Base-by-base conservation (phyloP, 495 filamentous ascomycete species). In the Xylaria acuta region DNA sequence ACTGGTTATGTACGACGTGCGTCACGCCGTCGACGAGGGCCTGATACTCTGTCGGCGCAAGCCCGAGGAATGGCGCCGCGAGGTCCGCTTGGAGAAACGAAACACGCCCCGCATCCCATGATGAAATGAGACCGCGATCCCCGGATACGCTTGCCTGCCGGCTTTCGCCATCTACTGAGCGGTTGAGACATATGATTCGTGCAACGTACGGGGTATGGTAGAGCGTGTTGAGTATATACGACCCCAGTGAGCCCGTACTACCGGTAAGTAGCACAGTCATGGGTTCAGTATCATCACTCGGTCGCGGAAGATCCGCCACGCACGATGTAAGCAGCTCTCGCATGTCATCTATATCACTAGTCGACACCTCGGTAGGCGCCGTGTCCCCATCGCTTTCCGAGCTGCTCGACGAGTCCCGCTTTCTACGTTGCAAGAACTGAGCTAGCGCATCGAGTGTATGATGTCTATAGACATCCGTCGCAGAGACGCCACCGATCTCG, bases 1-100 rank as follows among this genome's bases (percentile, higher is more conserved):
- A 82, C 6, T 75, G 75, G 64, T 76, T 77, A 68, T 80, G 80
- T 30, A 83, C 74, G 7, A 82, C 53, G 38, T 54, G 64, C 27
- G 73, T 77, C 12, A 71, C 36, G 71, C 70, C 53, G 18, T 27
- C 49, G 27, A 38, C 53, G n/a, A 67, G 73, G 14, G 12, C 54
- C 34, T 20, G 53, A 73, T 80, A 78, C 7, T 74, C 70, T 0
- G 67, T 12, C 14, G 49, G 49, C 49, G n/a, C 20, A 2, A 53
- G 49, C 49, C 49, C 49, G 1, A 53, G 49, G 49, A 53, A 53
- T n/a, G 49, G 49, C 49, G 20, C 20, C 49, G 49, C 49, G 6
- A 25, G 22, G n/a, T 53, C 49, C 3, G 49, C 49, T 11, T 27
- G 20, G 2, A 53, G 49, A 12, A 53, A 53, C 49, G n/a, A 8